Conservation (phyloP, 495 filamentous ascomycete genomes). For the Thozetella sp. region DNA sequence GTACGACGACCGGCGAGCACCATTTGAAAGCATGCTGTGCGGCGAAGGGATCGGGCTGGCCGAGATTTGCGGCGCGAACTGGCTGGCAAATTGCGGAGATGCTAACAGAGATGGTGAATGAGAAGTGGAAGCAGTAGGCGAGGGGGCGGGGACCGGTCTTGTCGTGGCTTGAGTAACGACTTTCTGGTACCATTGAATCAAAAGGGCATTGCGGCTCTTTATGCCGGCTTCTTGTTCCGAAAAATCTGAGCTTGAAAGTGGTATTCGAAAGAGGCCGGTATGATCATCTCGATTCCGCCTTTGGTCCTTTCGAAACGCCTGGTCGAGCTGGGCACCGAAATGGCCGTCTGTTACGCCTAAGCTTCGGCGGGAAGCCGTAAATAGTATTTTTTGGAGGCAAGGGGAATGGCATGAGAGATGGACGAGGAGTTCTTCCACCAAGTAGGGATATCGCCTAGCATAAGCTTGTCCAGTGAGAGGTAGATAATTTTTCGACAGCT, state of each 20-base stretch:
- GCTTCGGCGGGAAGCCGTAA: constrained; percentile 51
- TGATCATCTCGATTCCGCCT: constrained; percentile 9
- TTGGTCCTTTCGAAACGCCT: constrained; percentile 36
- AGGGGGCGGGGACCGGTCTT: background rate
- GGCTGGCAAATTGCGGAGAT: background rate
- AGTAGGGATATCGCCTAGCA: constrained; percentile 50
- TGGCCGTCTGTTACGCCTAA: constrained; percentile 30
- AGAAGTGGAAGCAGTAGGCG: background rate
- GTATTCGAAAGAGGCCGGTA: background rate
- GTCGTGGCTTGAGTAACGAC: background rate
- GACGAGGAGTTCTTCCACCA: constrained; percentile 59
- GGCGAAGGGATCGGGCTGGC: background rate
- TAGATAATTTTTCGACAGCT: constrained; percentile 30
- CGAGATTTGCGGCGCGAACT: background rate
- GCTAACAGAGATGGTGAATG: background rate
- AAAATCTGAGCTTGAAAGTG: background rate
- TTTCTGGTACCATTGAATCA: constrained; percentile 11
- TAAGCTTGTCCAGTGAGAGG: background rate
- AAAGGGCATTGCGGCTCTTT: constrained; percentile 7
- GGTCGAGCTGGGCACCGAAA: constrained; percentile 28
- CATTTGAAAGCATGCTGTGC: background rate
- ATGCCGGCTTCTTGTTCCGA: background rate
- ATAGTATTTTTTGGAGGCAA: constrained; percentile 59
- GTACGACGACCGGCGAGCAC: background rate
- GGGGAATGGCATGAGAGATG: constrained; percentile 54